phyloP scores from a whole-genome alignment of 805 yeast species.

The Priceomyces medius region DNA sequence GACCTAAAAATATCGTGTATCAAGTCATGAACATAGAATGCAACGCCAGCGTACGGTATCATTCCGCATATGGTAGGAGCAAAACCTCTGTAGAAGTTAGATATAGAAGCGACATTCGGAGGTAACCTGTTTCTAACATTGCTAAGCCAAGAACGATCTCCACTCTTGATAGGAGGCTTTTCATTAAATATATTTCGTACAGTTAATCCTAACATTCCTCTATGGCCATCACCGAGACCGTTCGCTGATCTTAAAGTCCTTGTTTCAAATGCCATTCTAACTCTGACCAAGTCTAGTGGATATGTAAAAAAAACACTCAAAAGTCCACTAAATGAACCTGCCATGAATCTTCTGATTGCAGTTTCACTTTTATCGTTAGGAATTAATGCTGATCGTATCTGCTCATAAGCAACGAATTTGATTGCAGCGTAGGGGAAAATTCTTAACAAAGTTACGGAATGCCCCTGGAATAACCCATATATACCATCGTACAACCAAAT shows the following conservation, averaged over 20 bases:
- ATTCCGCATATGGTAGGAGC: slow-evolving; percentile 91
- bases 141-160: slow-evolving; percentile 41
- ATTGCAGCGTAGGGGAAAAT: slow-evolving; percentile 97
- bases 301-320: slow-evolving; percentile 85
- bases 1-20: slow-evolving; percentile 83
- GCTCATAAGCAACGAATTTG: slow-evolving; percentile 95
- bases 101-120: slow-evolving; percentile 31
- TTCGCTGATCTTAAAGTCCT: slow-evolving; percentile 28
- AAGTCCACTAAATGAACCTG: slow-evolving; percentile 91
- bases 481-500: slow-evolving; percentile 72
- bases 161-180: slow-evolving; percentile 31
- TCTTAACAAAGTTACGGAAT: slow-evolving; percentile 85
- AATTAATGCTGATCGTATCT: slow-evolving; percentile 74
- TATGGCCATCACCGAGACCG: slow-evolving; percentile 25
- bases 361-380: slow-evolving; percentile 77
- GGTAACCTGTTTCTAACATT: slow-evolving; percentile 34
- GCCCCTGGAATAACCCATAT: slow-evolving; percentile 88
- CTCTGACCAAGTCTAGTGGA: slow-evolving; percentile 88
- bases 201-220: slow-evolving; percentile 34
- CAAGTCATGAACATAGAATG: slow-evolving; percentile 90
- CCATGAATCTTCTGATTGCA: slow-evolving; percentile 71
- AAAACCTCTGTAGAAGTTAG: slow-evolving; percentile 91
- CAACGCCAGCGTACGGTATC: slow-evolving; percentile 97
- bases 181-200: slow-evolving; percentile 32
- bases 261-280: slow-evolving; percentile 88